These are phyloP conservation scores for Centella asiatica DNA, from an alignment of 129 eudicot species.

Conservation along the genomic window DNA sequence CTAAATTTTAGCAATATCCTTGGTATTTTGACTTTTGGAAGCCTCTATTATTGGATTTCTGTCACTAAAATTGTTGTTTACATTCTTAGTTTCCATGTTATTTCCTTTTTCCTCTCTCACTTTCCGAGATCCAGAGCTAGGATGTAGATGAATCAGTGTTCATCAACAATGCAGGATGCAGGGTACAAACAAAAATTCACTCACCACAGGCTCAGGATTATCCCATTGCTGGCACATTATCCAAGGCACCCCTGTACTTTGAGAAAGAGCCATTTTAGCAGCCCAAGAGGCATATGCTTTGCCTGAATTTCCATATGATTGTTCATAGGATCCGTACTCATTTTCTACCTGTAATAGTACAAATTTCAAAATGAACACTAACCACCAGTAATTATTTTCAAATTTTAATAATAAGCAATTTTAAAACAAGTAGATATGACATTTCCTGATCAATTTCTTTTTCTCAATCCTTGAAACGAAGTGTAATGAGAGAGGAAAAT, in stretches of 20 bases:
- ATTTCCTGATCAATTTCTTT: too few species aligned
- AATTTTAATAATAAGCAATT: background rate
- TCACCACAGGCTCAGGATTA: conserved; percentile 86
- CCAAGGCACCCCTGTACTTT: conserved; percentile 92
- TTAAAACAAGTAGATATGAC: background rate
- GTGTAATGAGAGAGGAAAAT: too few species aligned
- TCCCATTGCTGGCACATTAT: conserved; percentile 97
- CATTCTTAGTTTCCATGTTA: background rate
- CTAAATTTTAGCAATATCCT: background rate
- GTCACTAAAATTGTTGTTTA: background rate
- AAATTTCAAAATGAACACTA: background rate
- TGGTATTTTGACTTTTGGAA: background rate
- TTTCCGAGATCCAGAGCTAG: background rate
- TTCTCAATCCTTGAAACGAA: too few species aligned
- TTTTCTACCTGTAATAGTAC: conserved; percentile 65
- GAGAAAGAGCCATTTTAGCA: conserved; percentile 91
- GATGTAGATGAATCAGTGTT: background rate
- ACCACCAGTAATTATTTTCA: background rate
- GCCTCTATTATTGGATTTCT: background rate
- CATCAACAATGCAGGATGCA: background rate
- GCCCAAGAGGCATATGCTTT: conserved; percentile 85
- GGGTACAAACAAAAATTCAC: conserved; percentile 12
- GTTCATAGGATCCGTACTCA: conserved; percentile 86
- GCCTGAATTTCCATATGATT: conserved; percentile 83
- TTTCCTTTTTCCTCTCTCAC: background rate